Evolutionary conservation across 2,329 filamentous ascomycete genomes (phyloP), one percentile per base, ranked within the genome.

Genomic region (Xylariaceae sp.): DNA sequence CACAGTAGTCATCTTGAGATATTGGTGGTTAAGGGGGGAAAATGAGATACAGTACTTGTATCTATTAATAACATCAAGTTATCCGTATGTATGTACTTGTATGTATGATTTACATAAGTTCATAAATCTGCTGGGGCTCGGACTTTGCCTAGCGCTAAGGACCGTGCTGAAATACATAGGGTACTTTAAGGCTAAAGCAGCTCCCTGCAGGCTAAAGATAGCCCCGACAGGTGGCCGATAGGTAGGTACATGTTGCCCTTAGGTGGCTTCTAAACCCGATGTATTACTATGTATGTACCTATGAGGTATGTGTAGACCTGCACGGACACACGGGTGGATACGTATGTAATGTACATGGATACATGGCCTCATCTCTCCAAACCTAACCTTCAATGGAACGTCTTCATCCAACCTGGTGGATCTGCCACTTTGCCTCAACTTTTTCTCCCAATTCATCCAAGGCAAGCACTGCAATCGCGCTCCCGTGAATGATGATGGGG

Each of bases 341-440:
- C 23, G 4, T 26, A 4, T 26, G 32, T 16, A 10, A 37, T 37
- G 23, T 26, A 37, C 21, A 19, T 23, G n/a, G n/a, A 26, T 21
- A 20, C 40, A 48, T 48, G 53, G 59, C 48, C 50, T 55, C 44
- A 59, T 57, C 59, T 57, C 59, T 50, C 55, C 52, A 59, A 60
- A 50, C 54, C 54, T 56, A n/a, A n/a, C n/a, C n/a, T n/a, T n/a
- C n/a, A n/a, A n/a, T 61, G 54, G 9, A 57, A 49, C 23, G n/a
- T n/a, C 26, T 44, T 44, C 40, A 51, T 56, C 52, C 59, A 54
- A 59, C 54, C 29, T 64, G 65, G 49, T 61, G 61, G 61, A 59
- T 50, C 59, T 54, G 61, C 56, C 61, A 64, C 61, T 61, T 61
- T 59, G 55, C 58, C 61, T 61, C 55, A 59, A 54, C 54, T 54